These are phyloP conservation scores for Glebionis coronaria DNA, from an alignment of 129 eudicot species.

Conservation along the genomic window DNA sequence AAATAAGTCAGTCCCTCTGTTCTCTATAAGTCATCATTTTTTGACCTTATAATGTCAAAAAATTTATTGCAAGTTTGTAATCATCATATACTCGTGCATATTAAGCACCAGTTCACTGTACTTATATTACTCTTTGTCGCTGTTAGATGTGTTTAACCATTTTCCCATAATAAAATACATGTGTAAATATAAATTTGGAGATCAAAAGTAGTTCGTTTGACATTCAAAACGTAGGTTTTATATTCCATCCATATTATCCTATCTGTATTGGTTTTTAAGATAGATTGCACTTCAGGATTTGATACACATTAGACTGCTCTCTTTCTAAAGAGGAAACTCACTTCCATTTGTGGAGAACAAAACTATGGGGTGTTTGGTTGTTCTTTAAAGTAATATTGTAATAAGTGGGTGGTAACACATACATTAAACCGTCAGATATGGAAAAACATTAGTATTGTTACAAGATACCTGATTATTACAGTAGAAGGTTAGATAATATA, in stretches of 20 bases:
- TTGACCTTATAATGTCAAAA: slow-evolving; percentile 4
- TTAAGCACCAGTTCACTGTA: not conserved
- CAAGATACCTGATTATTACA: not conserved
- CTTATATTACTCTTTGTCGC: too few species aligned
- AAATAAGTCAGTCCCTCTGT: slow-evolving; percentile 23
- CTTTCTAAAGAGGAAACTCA: too few species aligned
- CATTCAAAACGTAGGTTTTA: not conserved
- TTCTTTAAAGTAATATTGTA: not conserved
- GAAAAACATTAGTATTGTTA: not conserved
- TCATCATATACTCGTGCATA: slow-evolving; percentile 4
- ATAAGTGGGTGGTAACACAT: not conserved
- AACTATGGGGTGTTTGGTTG: slow-evolving; percentile 2
- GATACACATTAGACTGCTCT: too few species aligned
- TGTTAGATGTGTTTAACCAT: not conserved
- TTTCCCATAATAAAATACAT: not conserved
- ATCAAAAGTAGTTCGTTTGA: not conserved
- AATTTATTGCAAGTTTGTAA: not conserved
- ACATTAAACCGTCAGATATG: not conserved
- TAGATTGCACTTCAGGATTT: too few species aligned
- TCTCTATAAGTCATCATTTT: slow-evolving; percentile 13
- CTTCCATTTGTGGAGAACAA: too few species aligned
- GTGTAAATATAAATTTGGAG: not conserved
- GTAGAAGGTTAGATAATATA: not conserved
- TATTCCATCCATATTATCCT: too few species aligned
- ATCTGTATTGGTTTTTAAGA: too few species aligned